Base-by-base conservation (phyloP, 169 alveolate species). In the Eimeria brunetti region DNA sequence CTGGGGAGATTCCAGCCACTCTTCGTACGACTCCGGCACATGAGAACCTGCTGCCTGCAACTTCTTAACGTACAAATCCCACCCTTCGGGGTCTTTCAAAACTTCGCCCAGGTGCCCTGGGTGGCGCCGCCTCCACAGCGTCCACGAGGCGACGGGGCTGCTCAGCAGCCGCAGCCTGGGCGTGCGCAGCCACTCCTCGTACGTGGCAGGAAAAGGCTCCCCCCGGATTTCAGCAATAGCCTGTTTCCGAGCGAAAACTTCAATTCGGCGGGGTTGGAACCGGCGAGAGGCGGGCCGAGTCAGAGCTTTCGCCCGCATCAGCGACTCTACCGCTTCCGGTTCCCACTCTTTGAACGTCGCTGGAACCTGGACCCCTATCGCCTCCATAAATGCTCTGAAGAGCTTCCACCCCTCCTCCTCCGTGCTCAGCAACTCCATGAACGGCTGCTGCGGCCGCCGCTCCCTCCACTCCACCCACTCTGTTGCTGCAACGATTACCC, bases 81-180 rank as follows among this genome's bases (percentile, higher is more conserved):
- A 91, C 62, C 95, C 95, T 62, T 91, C 95, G 49, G 80, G 95
- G 46, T 91, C 95, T 46, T 64, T 83, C n/a, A 91, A 91, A 44
- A 91, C 95, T 56, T 91, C 91, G 14, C 76, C 91, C 46, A 91
- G 84, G 24, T 84, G 95, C 11, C 95, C 95, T 24, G 88, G 89
- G 49, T 91, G 95, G 16, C 69, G 90, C 69, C 64, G 24, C 9
- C 95, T 81, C 95, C 95, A 91, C 58, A 41, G 56, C 73, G 44
- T 81, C 95, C 95, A 91, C 62, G 80, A 67, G 56, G 76, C n/a
- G 36, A 81, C 22, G 20, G 27, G 88, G 90, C 84, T 91, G n/a
- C 56, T 69, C 75, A 71, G 94, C 53, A 49, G 58, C 58, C 53
- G 41, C 27, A 73, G 69, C 46, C 90, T 62, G 51, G 67, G 88